These are phyloP conservation scores for Mortierella hygrophila DNA, from an alignment of 192 early-diverging fungal genomes.

Conservation along the genomic window DNA sequence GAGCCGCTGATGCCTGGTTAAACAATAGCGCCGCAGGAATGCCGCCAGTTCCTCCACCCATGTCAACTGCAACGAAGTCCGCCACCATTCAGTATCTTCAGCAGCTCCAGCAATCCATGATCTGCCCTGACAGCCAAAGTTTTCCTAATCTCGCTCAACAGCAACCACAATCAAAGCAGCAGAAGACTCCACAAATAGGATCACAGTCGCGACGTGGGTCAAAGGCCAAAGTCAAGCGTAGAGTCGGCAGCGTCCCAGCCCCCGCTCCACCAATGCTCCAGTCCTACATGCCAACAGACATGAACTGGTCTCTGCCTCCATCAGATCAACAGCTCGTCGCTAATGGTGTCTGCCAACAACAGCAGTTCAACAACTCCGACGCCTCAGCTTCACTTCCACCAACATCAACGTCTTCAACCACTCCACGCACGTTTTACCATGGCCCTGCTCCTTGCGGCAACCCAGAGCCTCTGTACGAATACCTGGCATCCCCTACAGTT, in stretches of 20 bases:
- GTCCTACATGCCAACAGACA: slow-evolving; percentile 28
- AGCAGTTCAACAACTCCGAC: slow-evolving; percentile 10
- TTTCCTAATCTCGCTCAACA: not conserved
- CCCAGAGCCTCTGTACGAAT: slow-evolving; percentile 47
- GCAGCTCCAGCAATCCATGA: slow-evolving; percentile 35
- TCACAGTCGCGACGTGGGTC: slow-evolving; percentile 21
- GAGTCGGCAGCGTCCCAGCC: slow-evolving; percentile 23
- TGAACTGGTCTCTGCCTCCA: slow-evolving; percentile 26
- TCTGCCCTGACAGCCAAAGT: not conserved
- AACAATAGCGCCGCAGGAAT: slow-evolving; percentile 7
- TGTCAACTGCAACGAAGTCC: slow-evolving; percentile 15
- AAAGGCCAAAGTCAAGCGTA: slow-evolving; percentile 26
- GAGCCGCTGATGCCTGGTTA: not conserved
- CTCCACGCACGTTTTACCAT: slow-evolving; percentile 18
- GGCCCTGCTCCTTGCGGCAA: slow-evolving; percentile 52
- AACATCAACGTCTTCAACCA: slow-evolving; percentile 4
- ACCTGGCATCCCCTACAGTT: slow-evolving; percentile 42
- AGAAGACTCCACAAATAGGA: slow-evolving; percentile 6
- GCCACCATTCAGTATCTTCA: slow-evolving; percentile 42
- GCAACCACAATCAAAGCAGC: slow-evolving; percentile 1
- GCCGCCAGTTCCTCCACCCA: slow-evolving; percentile 11
- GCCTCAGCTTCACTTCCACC: not conserved
- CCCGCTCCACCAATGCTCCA: not conserved
- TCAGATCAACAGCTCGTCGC: slow-evolving; percentile 7
- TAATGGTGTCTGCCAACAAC: slow-evolving; percentile 8